Evolutionary conservation across 768 basidiomycete genomes (phyloP).

Genomic region (Phanerodontia chrysosporium): DNA sequence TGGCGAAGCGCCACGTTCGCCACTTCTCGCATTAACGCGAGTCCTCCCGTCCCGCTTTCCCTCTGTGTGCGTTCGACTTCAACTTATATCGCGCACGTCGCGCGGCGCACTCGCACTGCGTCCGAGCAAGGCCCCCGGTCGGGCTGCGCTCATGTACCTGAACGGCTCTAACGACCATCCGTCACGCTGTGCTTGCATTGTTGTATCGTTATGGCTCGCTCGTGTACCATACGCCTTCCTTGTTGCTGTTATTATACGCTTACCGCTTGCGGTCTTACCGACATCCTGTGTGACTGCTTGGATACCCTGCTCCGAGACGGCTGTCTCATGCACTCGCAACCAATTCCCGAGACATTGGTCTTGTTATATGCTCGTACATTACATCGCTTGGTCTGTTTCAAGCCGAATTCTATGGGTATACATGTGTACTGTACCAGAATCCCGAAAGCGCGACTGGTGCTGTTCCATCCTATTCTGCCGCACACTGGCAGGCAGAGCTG

Average conservation of each 20-base stretch:
- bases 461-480: too few species aligned
- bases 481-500: too few species aligned
- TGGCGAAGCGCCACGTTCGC: constrained; percentile 4
- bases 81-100: neutral
- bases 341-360: too few species aligned
- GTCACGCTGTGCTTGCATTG: neutral
- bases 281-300: too few species aligned
- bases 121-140: neutral
- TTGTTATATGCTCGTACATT: too few species aligned
- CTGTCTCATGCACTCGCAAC: too few species aligned
- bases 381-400: too few species aligned
- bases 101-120: neutral
- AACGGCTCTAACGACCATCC: neutral
- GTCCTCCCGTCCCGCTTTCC: neutral
- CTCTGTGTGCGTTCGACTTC: neutral
- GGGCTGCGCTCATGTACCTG: neutral
- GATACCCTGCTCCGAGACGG: too few species aligned
- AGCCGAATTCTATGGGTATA: too few species aligned
- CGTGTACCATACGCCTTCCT: neutral
- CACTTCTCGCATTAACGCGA: neutral
- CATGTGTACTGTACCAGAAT: too few species aligned
- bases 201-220: neutral
- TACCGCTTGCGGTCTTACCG: neutral
- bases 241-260: neutral
- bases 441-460: too few species aligned